These are phyloP conservation scores for Naganishia kalamii DNA, from an alignment of 768 basidiomycete genomes.

Conservation along the genomic window DNA sequence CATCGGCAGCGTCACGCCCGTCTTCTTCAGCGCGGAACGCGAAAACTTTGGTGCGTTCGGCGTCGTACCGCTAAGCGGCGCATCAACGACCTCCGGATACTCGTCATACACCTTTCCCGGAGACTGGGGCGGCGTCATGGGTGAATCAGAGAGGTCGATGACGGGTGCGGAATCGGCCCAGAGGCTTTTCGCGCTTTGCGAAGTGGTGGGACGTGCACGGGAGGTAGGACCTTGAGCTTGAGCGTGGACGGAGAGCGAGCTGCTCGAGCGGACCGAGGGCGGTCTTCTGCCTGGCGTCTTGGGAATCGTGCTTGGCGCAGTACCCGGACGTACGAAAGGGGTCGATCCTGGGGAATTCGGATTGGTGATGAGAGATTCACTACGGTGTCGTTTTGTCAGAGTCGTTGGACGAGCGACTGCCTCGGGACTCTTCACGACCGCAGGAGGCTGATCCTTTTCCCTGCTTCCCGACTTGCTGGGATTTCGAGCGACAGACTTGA, in stretches of 20 bases:
- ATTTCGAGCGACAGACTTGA: neutral
- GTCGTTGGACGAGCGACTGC: neutral
- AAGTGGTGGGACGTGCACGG: neutral
- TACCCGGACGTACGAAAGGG: neutral
- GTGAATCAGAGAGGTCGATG: neutral
- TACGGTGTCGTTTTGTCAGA: neutral
- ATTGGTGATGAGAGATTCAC: neutral
- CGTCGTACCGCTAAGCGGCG: neutral
- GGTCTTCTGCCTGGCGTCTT: neutral
- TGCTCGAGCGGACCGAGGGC: neutral
- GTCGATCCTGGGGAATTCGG: neutral
- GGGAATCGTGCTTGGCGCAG: neutral
- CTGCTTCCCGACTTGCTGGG: neutral
- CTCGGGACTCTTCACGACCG: neutral
- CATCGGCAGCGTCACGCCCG: slow-evolving; percentile 32
- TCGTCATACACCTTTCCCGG: slow-evolving; percentile 9
- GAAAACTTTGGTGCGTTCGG: slow-evolving; percentile 37
- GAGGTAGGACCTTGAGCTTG: neutral
- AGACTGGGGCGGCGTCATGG: neutral
- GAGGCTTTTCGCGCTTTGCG: neutral
- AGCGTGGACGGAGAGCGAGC: neutral
- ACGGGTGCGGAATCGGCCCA: neutral
- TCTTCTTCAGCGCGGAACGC: slow-evolving; percentile 34
- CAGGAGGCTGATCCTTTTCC: neutral
- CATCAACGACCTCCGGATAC: neutral